These are phyloP conservation scores for Brassica rapa DNA, from an alignment of 345 rosid species.

Conservation along the genomic window DNA sequence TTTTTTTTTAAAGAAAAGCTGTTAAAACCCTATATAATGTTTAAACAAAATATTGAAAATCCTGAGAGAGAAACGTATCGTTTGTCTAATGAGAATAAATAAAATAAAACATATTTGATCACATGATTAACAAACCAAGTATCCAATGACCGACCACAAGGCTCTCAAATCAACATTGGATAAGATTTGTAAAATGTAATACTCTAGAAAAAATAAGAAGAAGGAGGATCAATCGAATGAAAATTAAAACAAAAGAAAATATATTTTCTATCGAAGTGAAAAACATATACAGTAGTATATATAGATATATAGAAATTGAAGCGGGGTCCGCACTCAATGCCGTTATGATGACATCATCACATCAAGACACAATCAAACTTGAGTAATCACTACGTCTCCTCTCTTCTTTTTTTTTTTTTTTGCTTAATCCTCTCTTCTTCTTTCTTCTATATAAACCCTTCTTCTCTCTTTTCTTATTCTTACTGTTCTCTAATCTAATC, in stretches of 20 bases:
- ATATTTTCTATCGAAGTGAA: neutral
- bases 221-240: conserved; percentile 1
- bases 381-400: conserved; percentile 44
- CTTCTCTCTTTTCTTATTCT: neutral
- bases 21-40: neutral
- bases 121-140: neutral
- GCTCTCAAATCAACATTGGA: conserved; percentile 14
- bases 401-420: neutral
- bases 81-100: neutral
- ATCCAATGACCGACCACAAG: conserved; percentile 15
- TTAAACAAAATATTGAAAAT: neutral
- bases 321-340: conserved; percentile 39
- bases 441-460: conserved; percentile 35
- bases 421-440: conserved; percentile 9
- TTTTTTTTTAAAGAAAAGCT: neutral
- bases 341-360: conserved; percentile 46
- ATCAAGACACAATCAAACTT: conserved; percentile 29
- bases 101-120: neutral
- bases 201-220: neutral
- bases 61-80: neutral
- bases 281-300: neutral
- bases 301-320: conserved; percentile 14
- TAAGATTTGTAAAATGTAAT: conserved; percentile 19
- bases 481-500: conserved; percentile 27
- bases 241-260: neutral